Conservation (phyloP, 768 basidiomycete genomes). For the Xerocomellus intermedius region DNA sequence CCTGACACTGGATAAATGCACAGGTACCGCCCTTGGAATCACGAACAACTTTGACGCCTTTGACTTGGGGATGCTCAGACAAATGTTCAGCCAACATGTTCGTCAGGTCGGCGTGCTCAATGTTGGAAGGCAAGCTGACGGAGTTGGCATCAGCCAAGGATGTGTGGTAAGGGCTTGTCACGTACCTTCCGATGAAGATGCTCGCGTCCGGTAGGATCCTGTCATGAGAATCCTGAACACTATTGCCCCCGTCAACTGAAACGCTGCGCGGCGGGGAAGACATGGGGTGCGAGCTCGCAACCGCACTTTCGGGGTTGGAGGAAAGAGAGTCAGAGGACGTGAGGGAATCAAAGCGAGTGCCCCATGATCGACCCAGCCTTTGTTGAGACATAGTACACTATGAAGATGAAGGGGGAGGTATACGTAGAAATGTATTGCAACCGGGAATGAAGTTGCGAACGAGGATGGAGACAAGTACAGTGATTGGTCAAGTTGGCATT, state of each 20-base stretch:
- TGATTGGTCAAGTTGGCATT: slow-evolving; percentile 23
- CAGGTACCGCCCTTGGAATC: slow-evolving; percentile 77
- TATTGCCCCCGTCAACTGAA: slow-evolving; percentile 27
- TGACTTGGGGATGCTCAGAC: slow-evolving; percentile 61
- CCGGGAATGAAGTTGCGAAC: slow-evolving; percentile 1
- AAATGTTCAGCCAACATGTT: slow-evolving; percentile 64
- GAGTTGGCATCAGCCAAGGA: slow-evolving; percentile 9
- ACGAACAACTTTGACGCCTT: slow-evolving; percentile 67
- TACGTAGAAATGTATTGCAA: slow-evolving; percentile 20
- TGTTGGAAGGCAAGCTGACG: slow-evolving; percentile 63
- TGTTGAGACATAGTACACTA: slow-evolving; percentile 45
- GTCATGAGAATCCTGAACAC: slow-evolving; percentile 37
- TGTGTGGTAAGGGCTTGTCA: background rate
- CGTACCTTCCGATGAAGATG: slow-evolving; percentile 81
- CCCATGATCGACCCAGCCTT: slow-evolving; percentile 55
- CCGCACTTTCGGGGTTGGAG: slow-evolving; percentile 29
- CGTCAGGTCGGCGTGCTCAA: slow-evolving; percentile 63
- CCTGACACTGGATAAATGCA: slow-evolving; percentile 86
- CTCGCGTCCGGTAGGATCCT: slow-evolving; percentile 72
- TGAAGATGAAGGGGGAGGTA: slow-evolving; percentile 10
- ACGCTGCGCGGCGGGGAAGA: slow-evolving; percentile 17
- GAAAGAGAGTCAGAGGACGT: slow-evolving; percentile 48
- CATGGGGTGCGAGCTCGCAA: slow-evolving; percentile 4
- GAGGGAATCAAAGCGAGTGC: slow-evolving; percentile 70
- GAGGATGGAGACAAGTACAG: slow-evolving; percentile 9